Evolutionary conservation across 495 filamentous ascomycete genomes (phyloP).

Genomic region (Immersiella caudata): DNA sequence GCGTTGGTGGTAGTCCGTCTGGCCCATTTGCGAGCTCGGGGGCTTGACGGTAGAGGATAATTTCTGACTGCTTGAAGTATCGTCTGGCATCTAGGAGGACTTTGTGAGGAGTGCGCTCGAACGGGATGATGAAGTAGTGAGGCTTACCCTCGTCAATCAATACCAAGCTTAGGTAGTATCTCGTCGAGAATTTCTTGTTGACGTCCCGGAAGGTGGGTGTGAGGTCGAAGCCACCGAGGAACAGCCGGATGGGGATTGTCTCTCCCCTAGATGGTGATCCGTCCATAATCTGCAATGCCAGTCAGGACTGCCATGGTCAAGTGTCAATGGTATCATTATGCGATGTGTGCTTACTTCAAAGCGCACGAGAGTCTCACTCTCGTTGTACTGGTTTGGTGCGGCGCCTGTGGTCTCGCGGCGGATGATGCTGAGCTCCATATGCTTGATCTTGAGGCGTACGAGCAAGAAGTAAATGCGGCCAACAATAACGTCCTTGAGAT

Average conservation of each 20-base stretch:
- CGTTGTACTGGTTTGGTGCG: slow-evolving; percentile 99
- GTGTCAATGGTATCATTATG: not conserved
- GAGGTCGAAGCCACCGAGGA: slow-evolving; percentile 96
- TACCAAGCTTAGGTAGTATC: slow-evolving; percentile 96
- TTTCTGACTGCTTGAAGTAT: slow-evolving; percentile 99
- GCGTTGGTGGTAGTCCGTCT: slow-evolving; percentile 31
- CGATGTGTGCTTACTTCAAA: slow-evolving; percentile 74
- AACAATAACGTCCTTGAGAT: slow-evolving; percentile 99
- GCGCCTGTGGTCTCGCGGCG: slow-evolving; percentile 94
- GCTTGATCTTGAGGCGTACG: slow-evolving; percentile 98
- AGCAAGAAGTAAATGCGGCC: slow-evolving; percentile 98
- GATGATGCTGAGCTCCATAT: slow-evolving; percentile 99
- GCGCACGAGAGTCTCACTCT: slow-evolving; percentile 95
- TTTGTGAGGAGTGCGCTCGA: not conserved
- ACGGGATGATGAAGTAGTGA: not conserved
- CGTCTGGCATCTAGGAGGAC: slow-evolving; percentile 76
- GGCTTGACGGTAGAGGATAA: slow-evolving; percentile 93
- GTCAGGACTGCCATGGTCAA: not conserved
- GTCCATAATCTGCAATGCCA: slow-evolving; percentile 84
- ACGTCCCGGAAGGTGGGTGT: slow-evolving; percentile 99
- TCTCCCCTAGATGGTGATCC: slow-evolving; percentile 96
- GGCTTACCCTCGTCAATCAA: slow-evolving; percentile 89
- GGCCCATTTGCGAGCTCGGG: slow-evolving; percentile 61
- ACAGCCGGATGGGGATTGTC: slow-evolving; percentile 96
- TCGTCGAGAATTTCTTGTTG: slow-evolving; percentile 99